Percentiles rank a stretch among this genome's conserved stretches.
These are phyloP conservation scores for Fragaria vesca DNA, from an alignment of 306 rosid genomes.

Conservation along the genomic window DNA sequence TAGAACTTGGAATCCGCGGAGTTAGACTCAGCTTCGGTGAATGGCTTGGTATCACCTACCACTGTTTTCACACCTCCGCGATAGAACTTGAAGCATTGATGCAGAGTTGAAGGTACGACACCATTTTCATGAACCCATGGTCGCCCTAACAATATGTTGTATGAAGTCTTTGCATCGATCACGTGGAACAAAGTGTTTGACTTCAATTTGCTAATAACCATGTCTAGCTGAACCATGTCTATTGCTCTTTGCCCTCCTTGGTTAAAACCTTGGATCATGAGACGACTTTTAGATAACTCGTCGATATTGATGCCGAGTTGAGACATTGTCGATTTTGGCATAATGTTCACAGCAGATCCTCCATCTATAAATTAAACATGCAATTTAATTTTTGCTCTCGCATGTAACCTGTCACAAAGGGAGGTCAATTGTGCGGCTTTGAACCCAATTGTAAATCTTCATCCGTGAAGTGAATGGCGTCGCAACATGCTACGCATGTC, in stretches of 20 bases:
- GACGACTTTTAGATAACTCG: too few relatives aligned
- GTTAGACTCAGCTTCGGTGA: not conserved
- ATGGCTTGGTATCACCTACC: not conserved
- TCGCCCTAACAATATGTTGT: not conserved
- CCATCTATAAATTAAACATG: too few relatives aligned
- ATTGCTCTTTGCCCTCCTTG: not conserved
- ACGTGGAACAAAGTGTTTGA: not conserved
- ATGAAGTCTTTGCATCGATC: not conserved
- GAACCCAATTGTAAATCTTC: too few relatives aligned
- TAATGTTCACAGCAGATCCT: too few relatives aligned
- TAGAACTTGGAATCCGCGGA: not conserved
- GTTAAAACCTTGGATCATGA: not conserved
- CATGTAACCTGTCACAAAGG: too few relatives aligned
- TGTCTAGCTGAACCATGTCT: not conserved
- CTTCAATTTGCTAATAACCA: not conserved
- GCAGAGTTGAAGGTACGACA: not conserved
- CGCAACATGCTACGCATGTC: too few relatives aligned
- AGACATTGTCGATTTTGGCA: too few relatives aligned
- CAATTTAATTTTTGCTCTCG: too few relatives aligned
- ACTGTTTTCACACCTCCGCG: not conserved
- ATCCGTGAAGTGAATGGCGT: too few relatives aligned
- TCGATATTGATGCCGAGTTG: too few relatives aligned
- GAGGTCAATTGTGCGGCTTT: too few relatives aligned
- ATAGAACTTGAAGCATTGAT: too few relatives aligned
- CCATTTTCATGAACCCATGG: not conserved